Conservation (phyloP, 352 stramenopile genomes). For the Bremia lactucae region DNA sequence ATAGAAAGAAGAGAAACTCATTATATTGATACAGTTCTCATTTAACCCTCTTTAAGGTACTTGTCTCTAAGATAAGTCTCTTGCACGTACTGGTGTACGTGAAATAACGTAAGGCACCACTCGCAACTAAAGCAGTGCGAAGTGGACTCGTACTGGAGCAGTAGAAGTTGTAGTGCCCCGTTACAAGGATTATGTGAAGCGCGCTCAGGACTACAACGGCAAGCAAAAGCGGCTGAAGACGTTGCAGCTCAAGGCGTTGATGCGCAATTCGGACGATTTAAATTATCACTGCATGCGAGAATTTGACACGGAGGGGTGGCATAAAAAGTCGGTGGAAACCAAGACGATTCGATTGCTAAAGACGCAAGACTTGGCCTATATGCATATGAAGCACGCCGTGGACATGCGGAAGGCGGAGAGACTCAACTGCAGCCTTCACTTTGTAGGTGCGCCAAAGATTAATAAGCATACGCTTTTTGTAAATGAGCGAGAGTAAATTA, state of each 20-base stretch:
- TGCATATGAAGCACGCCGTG: constrained; percentile 83
- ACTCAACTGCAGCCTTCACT: constrained; percentile 62
- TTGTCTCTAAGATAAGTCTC: too few species aligned
- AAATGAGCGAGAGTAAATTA: constrained; percentile 58
- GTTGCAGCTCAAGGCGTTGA: constrained; percentile 87
- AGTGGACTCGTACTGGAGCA: too few species aligned
- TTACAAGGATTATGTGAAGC: constrained; percentile 96
- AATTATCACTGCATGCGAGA: constrained; percentile 96
- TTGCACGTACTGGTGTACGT: too few species aligned
- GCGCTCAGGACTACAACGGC: constrained; percentile 91
- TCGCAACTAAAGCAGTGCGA: too few species aligned
- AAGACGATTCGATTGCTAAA: constrained; percentile 89
- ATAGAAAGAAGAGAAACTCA: too few species aligned
- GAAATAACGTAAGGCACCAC: too few species aligned
- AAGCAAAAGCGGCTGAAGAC: constrained; percentile 87
- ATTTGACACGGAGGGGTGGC: constrained; percentile 55
- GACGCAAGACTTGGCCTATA: constrained; percentile 93
- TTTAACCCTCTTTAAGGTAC: too few species aligned
- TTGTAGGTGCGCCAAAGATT: constrained; percentile 58
- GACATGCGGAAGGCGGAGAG: constrained; percentile 75
- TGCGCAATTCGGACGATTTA: constrained; percentile 99
- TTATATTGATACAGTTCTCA: too few species aligned
- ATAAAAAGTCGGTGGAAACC: constrained; percentile 42
- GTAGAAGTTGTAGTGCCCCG: too few species aligned
- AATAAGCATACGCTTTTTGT: constrained; percentile 94